Percentiles rank a stretch among this genome's conserved stretches.
These are phyloP conservation scores for Nicotiana noctiflora DNA, from an alignment of 257 asterid genomes.

Conservation along the genomic window DNA sequence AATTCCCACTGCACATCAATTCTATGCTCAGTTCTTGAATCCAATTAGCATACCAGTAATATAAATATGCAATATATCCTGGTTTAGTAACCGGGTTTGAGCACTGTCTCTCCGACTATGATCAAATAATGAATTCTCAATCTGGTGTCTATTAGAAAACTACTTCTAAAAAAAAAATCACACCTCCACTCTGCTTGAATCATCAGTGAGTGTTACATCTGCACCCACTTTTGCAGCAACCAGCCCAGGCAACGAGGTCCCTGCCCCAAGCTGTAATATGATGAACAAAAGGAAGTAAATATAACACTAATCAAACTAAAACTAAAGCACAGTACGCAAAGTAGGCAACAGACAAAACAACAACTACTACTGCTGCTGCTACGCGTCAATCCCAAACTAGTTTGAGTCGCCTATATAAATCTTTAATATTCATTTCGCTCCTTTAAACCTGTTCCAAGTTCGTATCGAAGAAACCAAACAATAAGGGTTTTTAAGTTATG, in stretches of 20 bases:
- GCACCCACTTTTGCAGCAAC: conserved; percentile 94
- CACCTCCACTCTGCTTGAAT: conserved; percentile 60
- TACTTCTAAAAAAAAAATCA: not conserved
- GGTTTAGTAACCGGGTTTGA: not conserved
- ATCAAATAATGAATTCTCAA: conserved; percentile 1
- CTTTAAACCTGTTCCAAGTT: not conserved
- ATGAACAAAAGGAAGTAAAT: not conserved
- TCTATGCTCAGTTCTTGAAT: not conserved
- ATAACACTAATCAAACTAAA: not conserved
- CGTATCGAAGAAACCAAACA: too few relatives aligned
- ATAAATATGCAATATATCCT: not conserved
- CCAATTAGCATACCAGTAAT: not conserved
- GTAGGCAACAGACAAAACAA: not conserved
- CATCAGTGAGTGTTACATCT: conserved; percentile 72
- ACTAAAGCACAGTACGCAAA: not conserved
- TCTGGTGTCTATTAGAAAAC: not conserved
- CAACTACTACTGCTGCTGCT: not conserved
- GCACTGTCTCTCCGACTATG: not conserved
- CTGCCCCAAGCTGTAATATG: conserved; percentile 75
- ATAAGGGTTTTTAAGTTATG: too few relatives aligned
- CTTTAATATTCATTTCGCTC: not conserved
- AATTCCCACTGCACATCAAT: not conserved
- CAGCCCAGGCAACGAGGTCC: conserved; percentile 92
- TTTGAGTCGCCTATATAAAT: not conserved
- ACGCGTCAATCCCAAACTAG: not conserved